Evolutionary conservation across 495 filamentous ascomycete genomes (phyloP).

Genomic region (Sordaria brevicollis): DNA sequence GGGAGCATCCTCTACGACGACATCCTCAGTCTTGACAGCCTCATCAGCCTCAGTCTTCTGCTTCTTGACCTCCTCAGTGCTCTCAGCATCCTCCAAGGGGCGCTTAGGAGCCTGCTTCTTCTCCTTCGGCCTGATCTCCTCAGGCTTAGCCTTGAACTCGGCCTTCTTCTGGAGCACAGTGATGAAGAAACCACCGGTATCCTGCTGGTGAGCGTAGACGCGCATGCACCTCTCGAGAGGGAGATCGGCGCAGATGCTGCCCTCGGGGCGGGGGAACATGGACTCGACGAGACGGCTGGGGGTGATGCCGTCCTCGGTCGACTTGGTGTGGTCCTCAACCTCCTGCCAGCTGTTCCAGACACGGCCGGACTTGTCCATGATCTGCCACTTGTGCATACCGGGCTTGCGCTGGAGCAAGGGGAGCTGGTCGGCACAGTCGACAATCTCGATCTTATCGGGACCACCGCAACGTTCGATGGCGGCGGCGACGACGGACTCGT

Average conservation of each 20-base stretch:
- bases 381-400: constrained; percentile 70
- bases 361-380: constrained; percentile 72
- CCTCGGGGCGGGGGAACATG: constrained; percentile 66
- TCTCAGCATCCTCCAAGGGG: constrained; percentile 19
- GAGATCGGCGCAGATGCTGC: constrained; percentile 44
- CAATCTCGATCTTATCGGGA: constrained; percentile 62
- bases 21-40: constrained; percentile 13
- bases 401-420: constrained; percentile 62
- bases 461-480: constrained; percentile 91
- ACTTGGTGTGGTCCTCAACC: constrained; percentile 51
- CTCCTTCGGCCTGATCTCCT: constrained; percentile 50
- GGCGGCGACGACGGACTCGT: constrained; percentile 76
- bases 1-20: constrained; percentile 11
- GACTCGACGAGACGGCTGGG: constrained; percentile 55
- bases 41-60: constrained; percentile 21
- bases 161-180: constrained; percentile 81
- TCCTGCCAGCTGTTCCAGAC: constrained; percentile 72
- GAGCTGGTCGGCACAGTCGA: constrained; percentile 71
- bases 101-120: constrained; percentile 28
- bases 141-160: constrained; percentile 78
- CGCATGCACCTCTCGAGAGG: constrained; percentile 84
- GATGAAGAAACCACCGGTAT: constrained; percentile 97
- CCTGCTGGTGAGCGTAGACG: constrained; percentile 88
- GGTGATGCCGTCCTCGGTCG: constrained; percentile 42
- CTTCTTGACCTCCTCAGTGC: constrained; percentile 29